These are phyloP conservation scores for Trametes coccinea DNA, from an alignment of 768 basidiomycete genomes.

Conservation along the genomic window DNA sequence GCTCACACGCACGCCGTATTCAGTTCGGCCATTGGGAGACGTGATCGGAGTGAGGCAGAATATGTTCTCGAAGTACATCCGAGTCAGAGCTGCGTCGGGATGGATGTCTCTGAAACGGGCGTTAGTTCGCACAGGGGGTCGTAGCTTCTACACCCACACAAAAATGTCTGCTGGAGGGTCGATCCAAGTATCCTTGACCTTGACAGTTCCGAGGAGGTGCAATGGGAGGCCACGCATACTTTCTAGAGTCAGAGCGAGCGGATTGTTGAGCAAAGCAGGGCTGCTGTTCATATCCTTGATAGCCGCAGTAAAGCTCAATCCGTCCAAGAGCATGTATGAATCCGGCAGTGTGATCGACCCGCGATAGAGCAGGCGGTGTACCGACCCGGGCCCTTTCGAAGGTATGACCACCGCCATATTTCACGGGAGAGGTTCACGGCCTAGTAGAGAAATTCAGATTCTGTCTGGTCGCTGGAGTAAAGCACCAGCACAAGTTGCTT, in stretches of 20 bases:
- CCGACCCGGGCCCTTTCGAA: conserved; percentile 13
- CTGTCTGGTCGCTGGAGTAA: too few species aligned
- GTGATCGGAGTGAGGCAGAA: conserved; percentile 54
- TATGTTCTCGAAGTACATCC: conserved; percentile 69
- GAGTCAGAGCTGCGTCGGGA: conserved; percentile 58
- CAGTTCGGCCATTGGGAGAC: conserved; percentile 39
- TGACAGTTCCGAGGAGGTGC: conserved; percentile 54
- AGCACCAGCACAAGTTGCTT: too few species aligned
- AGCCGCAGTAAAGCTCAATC: conserved; percentile 57
- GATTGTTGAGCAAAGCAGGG: conserved; percentile 55
- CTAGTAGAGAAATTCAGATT: too few species aligned
- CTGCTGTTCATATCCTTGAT: conserved; percentile 11
- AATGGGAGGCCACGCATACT: conserved; percentile 78
- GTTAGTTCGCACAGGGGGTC: neutral
- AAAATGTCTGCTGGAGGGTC: conserved; percentile 49
- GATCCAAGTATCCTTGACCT: conserved; percentile 55
- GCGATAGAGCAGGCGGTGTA: conserved; percentile 68
- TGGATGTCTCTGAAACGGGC: conserved; percentile 60
- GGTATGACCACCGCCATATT: neutral
- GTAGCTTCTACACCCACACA: conserved; percentile 41
- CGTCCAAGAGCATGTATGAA: conserved; percentile 70
- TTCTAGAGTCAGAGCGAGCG: conserved; percentile 70
- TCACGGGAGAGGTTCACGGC: too few species aligned
- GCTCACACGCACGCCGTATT: conserved; percentile 64
- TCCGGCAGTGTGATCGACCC: conserved; percentile 74